Conservation (phyloP, 768 basidiomycete genomes). For the Lentinus tigrinus region DNA sequence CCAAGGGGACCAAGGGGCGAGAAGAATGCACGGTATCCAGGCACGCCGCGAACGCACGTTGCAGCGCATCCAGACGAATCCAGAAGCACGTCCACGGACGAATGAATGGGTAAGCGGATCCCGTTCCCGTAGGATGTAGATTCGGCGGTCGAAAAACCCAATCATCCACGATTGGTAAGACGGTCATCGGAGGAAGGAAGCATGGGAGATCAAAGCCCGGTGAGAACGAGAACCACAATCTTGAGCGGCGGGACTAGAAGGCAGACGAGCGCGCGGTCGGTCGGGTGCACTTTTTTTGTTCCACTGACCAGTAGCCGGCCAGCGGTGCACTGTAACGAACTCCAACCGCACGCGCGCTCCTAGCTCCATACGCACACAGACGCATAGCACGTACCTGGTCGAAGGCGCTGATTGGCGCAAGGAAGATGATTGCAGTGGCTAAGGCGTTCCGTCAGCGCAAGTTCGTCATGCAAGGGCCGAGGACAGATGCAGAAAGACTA, state of each 20-base stretch:
- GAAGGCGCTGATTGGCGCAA: conserved; percentile 84
- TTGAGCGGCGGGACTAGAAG: not conserved
- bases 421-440: conserved; percentile 85
- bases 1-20: not conserved
- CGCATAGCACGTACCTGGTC: conserved; percentile 58
- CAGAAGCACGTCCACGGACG: not conserved
- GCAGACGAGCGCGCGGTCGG: not conserved
- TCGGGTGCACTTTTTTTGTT: too few species aligned
- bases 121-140: not conserved
- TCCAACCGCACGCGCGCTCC: not conserved
- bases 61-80: not conserved
- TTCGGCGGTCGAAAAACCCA: not conserved
- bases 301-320: not conserved
- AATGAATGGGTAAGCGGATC: not conserved
- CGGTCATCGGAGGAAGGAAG: too few species aligned
- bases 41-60: not conserved
- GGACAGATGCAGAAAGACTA: too few species aligned
- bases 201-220: too few species aligned
- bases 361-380: not conserved
- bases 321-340: not conserved
- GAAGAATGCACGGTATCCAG: not conserved
- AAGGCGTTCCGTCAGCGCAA: not conserved
- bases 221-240: not conserved
- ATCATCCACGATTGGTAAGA: too few species aligned
- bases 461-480: not conserved